A percentile compares a stretch with the other conserved stretches of the same genome.
Evolutionary conservation across 208 protist species (phyloP).

Genomic region (Phytomonas francai): DNA sequence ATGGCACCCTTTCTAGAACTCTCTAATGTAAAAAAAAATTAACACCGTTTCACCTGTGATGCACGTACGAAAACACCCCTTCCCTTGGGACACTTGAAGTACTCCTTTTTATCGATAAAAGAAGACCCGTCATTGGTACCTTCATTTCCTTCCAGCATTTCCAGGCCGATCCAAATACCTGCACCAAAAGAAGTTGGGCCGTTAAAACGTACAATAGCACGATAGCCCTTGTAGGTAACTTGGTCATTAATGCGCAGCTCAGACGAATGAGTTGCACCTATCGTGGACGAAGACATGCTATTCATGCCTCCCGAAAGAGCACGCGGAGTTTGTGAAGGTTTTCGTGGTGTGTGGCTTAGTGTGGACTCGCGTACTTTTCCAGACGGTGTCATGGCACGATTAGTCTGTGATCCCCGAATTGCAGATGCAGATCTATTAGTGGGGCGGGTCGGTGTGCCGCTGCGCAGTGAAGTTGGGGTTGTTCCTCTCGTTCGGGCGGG

Average conservation of each 20-base stretch:
- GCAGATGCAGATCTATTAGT: conserved; percentile 18
- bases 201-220: conserved; percentile 81
- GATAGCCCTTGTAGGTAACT: conserved; percentile 81
- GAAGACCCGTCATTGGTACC: conserved; percentile 86
- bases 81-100: conserved; percentile 85
- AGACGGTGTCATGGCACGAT: conserved; percentile 19
- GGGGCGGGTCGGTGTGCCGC: conserved; percentile 25
- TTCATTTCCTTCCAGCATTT: conserved; percentile 87
- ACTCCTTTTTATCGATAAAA: conserved; percentile 88
- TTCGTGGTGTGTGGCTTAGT: conserved; percentile 19
- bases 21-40: conserved; percentile 4
- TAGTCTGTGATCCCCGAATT: conserved; percentile 12
- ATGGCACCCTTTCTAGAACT: conserved; percentile 8
- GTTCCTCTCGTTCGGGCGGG: conserved; percentile 51
- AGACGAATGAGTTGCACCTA: not conserved
- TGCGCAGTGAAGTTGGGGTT: conserved; percentile 29
- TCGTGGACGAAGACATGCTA: not conserved
- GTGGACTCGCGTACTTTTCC: conserved; percentile 16
- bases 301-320: not conserved
- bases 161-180: conserved; percentile 84
- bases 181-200: conserved; percentile 75
- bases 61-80: conserved; percentile 87
- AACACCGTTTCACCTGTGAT: conserved; percentile 70
- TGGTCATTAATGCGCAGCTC: conserved; percentile 66
- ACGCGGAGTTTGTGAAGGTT: conserved; percentile 22